Percentiles rank a stretch among this genome's conserved stretches.
Conservation (phyloP, 805 yeast species). For the Teunomyces aglyptinius region DNA sequence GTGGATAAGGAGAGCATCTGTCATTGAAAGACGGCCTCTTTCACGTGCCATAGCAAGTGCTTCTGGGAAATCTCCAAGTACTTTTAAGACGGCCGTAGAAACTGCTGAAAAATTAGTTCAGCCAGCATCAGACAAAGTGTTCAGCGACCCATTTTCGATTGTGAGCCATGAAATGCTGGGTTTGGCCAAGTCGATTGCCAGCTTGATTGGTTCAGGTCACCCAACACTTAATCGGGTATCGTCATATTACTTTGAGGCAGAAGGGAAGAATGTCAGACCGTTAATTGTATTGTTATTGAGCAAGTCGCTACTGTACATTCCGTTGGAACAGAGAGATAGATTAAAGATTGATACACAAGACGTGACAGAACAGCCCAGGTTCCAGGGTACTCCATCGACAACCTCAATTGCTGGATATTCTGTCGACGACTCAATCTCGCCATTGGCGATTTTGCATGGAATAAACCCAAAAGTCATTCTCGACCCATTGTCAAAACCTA, state of each 20-base stretch:
- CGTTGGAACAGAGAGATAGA: constrained; percentile 63
- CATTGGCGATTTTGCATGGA: constrained; percentile 81
- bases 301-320: constrained; percentile 76
- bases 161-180: constrained; percentile 93
- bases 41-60: not conserved
- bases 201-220: constrained; percentile 87
- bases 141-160: constrained; percentile 82
- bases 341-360: constrained; percentile 60
- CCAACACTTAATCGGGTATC: constrained; percentile 90
- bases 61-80: constrained; percentile 2
- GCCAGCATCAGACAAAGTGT: constrained; percentile 45
- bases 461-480: constrained; percentile 80
- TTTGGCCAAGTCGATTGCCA: constrained; percentile 82
- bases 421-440: constrained; percentile 66
- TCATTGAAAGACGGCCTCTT: not conserved
- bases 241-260: constrained; percentile 93
- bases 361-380: constrained; percentile 64
- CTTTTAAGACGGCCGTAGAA: constrained; percentile 55
- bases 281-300: constrained; percentile 79
- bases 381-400: constrained; percentile 53
- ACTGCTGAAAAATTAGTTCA: constrained; percentile 75
- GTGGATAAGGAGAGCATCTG: not conserved
- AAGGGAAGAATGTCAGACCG: constrained; percentile 95
- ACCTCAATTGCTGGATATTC: constrained; percentile 60
- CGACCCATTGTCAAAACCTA: constrained; percentile 81